Evolutionary conservation across 2,329 filamentous ascomycete species (phyloP), one percentile per base, ranked within the genome.

Genomic region (Aspergillus hortae): DNA sequence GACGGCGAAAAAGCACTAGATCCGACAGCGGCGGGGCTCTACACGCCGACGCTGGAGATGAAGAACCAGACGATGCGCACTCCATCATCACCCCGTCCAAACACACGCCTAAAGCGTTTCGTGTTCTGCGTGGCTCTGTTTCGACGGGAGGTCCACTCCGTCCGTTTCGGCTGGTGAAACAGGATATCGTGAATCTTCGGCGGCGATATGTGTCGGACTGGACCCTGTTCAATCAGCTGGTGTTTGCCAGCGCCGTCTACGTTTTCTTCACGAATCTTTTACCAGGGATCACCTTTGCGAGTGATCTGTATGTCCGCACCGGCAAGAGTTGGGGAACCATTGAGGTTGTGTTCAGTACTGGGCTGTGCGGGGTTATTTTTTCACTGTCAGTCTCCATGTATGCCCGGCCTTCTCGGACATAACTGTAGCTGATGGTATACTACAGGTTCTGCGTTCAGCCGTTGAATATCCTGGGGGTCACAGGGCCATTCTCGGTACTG

Each of bases 241-340:
- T 86, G 6, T 69, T 87, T 48, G 83, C 84, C 21, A 85, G 82
- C 61, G 80, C 83, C 1, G 77, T 86, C 27, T 86, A 85, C 67
- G 77, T 86, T 54, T 86, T 86, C 72, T 86, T 87, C 63, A 86
- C 83, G 25, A 86, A 86, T 62, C 73, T 87, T 5, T 67, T 87
- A 10, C 84, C 84, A 0, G 83, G 84, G 1, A 86, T 87, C 60
- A 87, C 84, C 0, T 87, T 87, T 67, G 83, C 83, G 0, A 84
- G 80, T 63, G 84, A 87, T 63, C 66, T 87, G 51, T 85, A 84
- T 61, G 78, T 80, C 4, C 68, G 83, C 56, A 87, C 84, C 0
- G 83, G 83, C 12, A 71, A 78, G 61, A 83, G 79, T 25, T 87
- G 83, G 81, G 83, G 83, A 0, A 84, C 84, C 1, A 84, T 87